These are phyloP conservation scores for Acorus gramineus DNA, from an alignment of 106 monocot genomes.

Conservation along the genomic window DNA sequence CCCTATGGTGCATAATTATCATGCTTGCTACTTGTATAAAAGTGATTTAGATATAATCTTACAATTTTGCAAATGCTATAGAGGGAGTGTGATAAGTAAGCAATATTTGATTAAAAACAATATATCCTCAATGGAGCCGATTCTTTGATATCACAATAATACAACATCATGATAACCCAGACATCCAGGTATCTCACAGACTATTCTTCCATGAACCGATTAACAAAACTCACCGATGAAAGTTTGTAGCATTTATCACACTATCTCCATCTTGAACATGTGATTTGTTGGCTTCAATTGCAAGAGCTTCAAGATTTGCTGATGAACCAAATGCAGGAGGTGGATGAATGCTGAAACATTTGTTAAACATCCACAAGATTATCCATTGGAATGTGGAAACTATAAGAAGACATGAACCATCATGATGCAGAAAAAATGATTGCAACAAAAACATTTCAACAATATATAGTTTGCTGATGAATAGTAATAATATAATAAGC, in stretches of 20 bases:
- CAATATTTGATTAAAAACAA: too few relatives aligned
- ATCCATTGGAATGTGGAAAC: not conserved
- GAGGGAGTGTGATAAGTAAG: too few relatives aligned
- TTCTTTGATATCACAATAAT: too few relatives aligned
- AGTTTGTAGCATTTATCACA: slow-evolving; percentile 18
- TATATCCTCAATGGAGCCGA: too few relatives aligned
- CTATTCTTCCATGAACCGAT: not conserved
- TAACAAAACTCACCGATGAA: slow-evolving; percentile 25
- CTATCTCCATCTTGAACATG: slow-evolving; percentile 37
- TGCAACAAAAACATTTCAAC: not conserved
- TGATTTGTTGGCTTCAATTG: slow-evolving; percentile 36
- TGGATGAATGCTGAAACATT: slow-evolving; percentile 40
- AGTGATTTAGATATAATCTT: too few relatives aligned
- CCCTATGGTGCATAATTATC: too few relatives aligned
- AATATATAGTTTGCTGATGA: not conserved
- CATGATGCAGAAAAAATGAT: not conserved
- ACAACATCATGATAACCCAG: slow-evolving; percentile 3
- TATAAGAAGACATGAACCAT: not conserved
- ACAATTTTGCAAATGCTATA: too few relatives aligned
- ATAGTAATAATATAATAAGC: not conserved
- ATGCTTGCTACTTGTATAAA: too few relatives aligned
- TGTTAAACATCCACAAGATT: not conserved
- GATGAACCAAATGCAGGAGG: slow-evolving; percentile 80
- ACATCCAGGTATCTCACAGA: not conserved
- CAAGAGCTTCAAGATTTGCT: slow-evolving; percentile 53